Conservation (phyloP, 192 early-diverging fungal species). For the Gigaspora rosea region DNA sequence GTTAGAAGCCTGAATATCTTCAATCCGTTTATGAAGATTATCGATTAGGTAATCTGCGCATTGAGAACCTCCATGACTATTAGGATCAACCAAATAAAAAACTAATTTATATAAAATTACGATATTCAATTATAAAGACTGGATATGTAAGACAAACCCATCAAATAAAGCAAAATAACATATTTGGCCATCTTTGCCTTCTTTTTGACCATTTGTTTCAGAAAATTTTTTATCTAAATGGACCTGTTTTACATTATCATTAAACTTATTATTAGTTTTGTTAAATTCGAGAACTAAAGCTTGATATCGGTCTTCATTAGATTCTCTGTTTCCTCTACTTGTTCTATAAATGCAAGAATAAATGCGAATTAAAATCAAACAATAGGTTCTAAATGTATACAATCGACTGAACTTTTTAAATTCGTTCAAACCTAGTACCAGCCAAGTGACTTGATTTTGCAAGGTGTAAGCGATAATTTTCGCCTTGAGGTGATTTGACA, state of each 20-base stretch:
- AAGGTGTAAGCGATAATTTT: conserved; percentile 48
- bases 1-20: conserved; percentile 36
- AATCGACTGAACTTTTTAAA: not conserved
- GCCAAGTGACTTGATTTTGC: conserved; percentile 48
- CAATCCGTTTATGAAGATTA: conserved; percentile 55
- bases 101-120: not conserved
- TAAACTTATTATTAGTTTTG: not conserved
- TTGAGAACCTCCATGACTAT: conserved; percentile 48
- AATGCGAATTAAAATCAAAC: not conserved
- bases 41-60: conserved; percentile 49
- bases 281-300: conserved; percentile 44
- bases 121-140: conserved; percentile 1
- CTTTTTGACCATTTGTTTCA: not conserved
- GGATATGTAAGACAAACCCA: conserved; percentile 39
- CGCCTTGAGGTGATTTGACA: conserved; percentile 27
- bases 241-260: conserved; percentile 25
- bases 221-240: conserved; percentile 1
- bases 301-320: conserved; percentile 58
- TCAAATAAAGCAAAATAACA: conserved; percentile 65
- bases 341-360: conserved; percentile 33
- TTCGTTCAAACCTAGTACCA: conserved; percentile 38
- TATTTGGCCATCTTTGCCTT: conserved; percentile 39
- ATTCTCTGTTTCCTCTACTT: conserved; percentile 55
- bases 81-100: not conserved
- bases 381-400: too few relatives aligned